Evolutionary conservation across 495 filamentous ascomycete genomes (phyloP).

Genomic region (Penicillium macrosclerotiorum): DNA sequence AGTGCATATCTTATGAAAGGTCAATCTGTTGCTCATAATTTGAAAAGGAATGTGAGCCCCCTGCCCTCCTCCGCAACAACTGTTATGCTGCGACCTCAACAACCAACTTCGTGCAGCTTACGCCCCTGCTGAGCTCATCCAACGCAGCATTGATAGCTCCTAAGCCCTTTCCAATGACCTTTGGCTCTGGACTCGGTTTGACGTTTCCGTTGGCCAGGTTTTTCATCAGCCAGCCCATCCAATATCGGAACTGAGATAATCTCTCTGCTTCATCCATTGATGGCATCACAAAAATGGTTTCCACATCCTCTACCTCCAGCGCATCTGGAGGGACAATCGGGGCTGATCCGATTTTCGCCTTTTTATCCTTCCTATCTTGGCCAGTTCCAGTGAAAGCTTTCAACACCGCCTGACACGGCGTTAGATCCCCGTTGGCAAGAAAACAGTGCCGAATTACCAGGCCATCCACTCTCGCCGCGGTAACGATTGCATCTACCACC

Average conservation of each 20-base stretch:
- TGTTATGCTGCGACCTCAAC: constrained; percentile 38
- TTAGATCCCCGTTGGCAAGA: constrained; percentile 37
- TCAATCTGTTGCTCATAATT: too few relatives aligned
- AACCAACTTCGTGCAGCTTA: constrained; percentile 50
- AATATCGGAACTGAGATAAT: constrained; percentile 34
- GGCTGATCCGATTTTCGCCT: constrained; percentile 41
- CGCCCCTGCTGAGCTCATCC: constrained; percentile 38
- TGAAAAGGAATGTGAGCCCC: too few relatives aligned
- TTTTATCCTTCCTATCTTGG: constrained; percentile 5
- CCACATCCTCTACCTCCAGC: constrained; percentile 33
- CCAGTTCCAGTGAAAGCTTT: constrained; percentile 29
- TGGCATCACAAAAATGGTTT: constrained; percentile 40
- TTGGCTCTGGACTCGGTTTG: constrained; percentile 44
- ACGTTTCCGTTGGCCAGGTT: constrained; percentile 39
- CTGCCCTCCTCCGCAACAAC: too few relatives aligned
- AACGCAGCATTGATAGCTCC: constrained; percentile 42
- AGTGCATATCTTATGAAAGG: too few relatives aligned
- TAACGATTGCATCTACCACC: constrained; percentile 44
- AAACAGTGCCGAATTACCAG: constrained; percentile 41
- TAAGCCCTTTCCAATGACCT: constrained; percentile 44
- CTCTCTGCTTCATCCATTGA: constrained; percentile 32
- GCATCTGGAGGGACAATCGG: constrained; percentile 26
- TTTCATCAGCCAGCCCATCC: constrained; percentile 44
- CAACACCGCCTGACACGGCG: constrained; percentile 34
- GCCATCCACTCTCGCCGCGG: constrained; percentile 38